Base-by-base conservation (phyloP, 2,329 filamentous ascomycete genomes). In the Diaporthe sp. region DNA sequence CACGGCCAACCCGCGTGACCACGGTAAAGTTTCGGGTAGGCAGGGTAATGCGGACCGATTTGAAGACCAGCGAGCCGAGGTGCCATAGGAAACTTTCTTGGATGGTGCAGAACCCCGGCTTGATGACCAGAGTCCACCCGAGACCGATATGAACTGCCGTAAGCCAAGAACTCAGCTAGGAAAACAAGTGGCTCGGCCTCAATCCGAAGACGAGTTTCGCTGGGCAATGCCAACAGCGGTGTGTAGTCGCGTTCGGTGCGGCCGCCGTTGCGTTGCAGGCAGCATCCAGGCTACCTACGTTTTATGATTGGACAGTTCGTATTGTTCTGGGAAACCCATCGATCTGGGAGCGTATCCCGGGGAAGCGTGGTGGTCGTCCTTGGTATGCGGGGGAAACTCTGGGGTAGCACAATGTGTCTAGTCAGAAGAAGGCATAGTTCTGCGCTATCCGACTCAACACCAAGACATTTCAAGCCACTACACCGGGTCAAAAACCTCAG, bases 141-240 rank as follows among this genome's bases (percentile, higher is more conserved):
- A 51, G 1, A 37, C 44, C 44, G 63, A 51, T 2, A 17, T 3
- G 44, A 67, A 67, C 44, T 67, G 44, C 63, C 63, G 63, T 25
- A 31, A 17, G 63, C 63, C 63, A 67, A 67, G 63, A 17, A n/a
- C 12, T 51, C 28, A 31, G 44, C 63, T 51, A 67, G 42, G 44
- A 37, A n/a, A n/a, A 51, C 63, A 51, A 67, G 63, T 67, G 63
- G 63, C 63, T 67, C 63, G 63, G 63, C 63, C 63, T 51, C 63
- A 67, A 4, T 22, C 17, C 44, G 51, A 17, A n/a, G 22, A n/a
- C 31, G 5, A 67, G 10, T 12, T 67, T 44, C 28, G 63, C 63
- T 67, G n/a, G 8, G 44, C 28, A 51, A 67, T 51, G 44, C 63
- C 63, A 67, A 67, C 10, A 37, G 37, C 63, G 63, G 63, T 13